phyloP scores from a whole-genome alignment of 2,329 filamentous ascomycete genomes.

The Sporothrix variecibatus region DNA sequence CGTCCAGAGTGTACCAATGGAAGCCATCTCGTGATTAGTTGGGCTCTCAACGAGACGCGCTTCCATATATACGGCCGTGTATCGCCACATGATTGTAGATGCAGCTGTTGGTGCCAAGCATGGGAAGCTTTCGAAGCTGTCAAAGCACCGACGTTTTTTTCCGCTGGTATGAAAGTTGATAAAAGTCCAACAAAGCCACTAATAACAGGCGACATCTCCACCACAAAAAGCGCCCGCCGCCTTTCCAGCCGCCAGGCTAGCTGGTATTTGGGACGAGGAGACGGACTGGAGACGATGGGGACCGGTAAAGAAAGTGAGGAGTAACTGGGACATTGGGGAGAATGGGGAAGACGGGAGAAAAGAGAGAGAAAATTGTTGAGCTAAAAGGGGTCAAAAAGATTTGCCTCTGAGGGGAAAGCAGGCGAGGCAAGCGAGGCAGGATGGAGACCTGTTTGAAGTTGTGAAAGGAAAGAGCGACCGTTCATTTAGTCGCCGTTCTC shows the following conservation, averaged over 20 bases:
- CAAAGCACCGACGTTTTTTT: slow-evolving; percentile 8
- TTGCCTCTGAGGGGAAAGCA: neutral
- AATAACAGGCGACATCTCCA: neutral
- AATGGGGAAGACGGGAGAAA: neutral
- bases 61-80: neutral
- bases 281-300: neutral
- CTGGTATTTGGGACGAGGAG: neutral
- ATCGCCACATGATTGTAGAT: neutral
- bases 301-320: neutral
- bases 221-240: neutral
- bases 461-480: neutral
- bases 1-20: neutral
- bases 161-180: neutral
- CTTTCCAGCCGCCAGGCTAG: neutral
- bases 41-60: neutral
- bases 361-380: neutral
- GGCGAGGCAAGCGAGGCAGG: no score
- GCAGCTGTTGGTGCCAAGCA: neutral
- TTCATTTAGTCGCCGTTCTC: neutral
- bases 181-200: neutral
- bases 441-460: neutral
- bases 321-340: neutral
- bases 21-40: neutral
- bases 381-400: neutral
- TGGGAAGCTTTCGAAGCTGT: neutral